Evolutionary conservation across 1,284 basidiomycete species (phyloP), one percentile per base, ranked within the genome.

Genomic region (Cutaneotrichosporon cavernicola): DNA sequence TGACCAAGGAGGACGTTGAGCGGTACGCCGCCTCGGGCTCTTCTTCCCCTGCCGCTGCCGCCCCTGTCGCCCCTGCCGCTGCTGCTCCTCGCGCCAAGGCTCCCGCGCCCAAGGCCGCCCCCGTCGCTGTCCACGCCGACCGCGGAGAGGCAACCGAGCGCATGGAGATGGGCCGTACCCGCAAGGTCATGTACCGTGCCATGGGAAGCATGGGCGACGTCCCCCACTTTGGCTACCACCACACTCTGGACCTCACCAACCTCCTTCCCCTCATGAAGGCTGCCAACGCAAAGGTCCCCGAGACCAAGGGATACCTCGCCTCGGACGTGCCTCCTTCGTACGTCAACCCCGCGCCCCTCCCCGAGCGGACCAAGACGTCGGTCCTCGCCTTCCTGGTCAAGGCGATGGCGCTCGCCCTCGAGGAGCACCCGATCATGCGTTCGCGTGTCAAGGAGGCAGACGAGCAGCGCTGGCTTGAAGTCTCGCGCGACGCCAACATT

Each of bases 361-460:
- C 21, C 7, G 56, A 38, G 53, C 60, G 62, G n/a, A 47, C 61
- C 38, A 75, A 76, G 67, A 72, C 96, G 40, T 95, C 92, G 0
- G 88, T 92, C 76, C 87, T 97, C 30, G 91, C 91, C 4, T 83
- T 96, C 72, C 85, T 97, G 11, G 83, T 97, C 72, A 97, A 97
- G 79, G 89, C 89, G 0, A 86, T 97, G 55, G 85, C 89, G 0
- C 85, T 86, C 67, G 86, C 92, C 0, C 88, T 95, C 87, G 82
- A 86, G 70, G 89, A 92, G 76, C 76, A 79, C 66, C 77, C 77
- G 1, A 72, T 78, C 56, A 74, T 79, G 76, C 67, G 77, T 46
- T 58, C 71, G 6, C 68, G 73, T 47, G 70, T 75, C 22, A 70
- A 69, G 50, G 65, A 70, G 52, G 57, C 43, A 2, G 71, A 61